A percentile compares a stretch with the other conserved stretches of the same genome.
These are phyloP conservation scores for Phialophora verrucosa DNA, from an alignment of 2,329 filamentous ascomycete species.

Conservation along the genomic window DNA sequence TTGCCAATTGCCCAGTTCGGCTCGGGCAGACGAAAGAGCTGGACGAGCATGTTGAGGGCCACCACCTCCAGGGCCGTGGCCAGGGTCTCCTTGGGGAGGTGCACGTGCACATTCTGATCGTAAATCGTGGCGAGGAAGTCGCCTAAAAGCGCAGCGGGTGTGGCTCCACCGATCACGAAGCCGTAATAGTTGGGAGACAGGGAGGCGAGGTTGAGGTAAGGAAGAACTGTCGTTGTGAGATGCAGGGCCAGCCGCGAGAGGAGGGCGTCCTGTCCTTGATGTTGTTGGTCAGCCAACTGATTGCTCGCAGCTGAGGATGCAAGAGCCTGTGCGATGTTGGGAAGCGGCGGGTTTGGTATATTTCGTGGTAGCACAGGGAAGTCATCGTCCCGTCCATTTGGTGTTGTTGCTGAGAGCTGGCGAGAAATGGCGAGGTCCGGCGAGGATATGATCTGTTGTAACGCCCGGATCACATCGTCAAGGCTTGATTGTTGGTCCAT, in stretches of 20 bases:
- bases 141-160: conserved; percentile 78
- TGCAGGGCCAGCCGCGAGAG: conserved; percentile 39
- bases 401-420: not conserved
- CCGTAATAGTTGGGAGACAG: conserved; percentile 77
- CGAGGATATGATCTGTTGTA: conserved; percentile 11
- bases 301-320: not conserved
- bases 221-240: conserved; percentile 50
- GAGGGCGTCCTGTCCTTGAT: not conserved
- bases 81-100: conserved; percentile 76
- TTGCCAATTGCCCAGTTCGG: conserved; percentile 54
- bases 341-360: not conserved
- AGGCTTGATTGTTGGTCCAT: conserved; percentile 16
- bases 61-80: conserved; percentile 77
- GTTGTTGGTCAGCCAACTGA: not conserved
- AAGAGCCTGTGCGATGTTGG: conserved; percentile 3
- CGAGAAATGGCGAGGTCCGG: conserved; percentile 13
- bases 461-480: conserved; percentile 2
- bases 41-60: conserved; percentile 71
- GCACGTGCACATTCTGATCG: conserved; percentile 85
- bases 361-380: conserved; percentile 12
- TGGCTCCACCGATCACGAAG: conserved; percentile 82
- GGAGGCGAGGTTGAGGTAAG: conserved; percentile 69
- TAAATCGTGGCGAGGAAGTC: conserved; percentile 81
- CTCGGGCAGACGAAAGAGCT: conserved; percentile 67
- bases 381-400: not conserved